phyloP scores from a whole-genome alignment of 208 protist genomes.

The Trypanosoma rangeli region DNA sequence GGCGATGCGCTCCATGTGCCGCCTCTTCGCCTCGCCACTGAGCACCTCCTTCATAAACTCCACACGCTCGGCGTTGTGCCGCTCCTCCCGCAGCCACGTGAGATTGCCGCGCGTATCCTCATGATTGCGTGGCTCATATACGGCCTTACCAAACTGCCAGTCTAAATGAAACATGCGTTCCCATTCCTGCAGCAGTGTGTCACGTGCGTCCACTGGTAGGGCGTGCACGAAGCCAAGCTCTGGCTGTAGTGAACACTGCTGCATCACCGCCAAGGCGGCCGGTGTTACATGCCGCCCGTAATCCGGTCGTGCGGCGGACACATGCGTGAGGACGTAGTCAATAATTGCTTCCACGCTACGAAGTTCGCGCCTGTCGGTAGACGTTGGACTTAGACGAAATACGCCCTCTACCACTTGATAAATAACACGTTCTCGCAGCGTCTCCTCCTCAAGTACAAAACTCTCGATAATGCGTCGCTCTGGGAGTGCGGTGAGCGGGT shows the following conservation, averaged over 20 bases:
- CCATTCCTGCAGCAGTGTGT: conserved; percentile 82
- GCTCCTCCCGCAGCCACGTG: conserved; percentile 83
- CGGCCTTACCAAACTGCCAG: conserved; percentile 92
- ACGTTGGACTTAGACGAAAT: conserved; percentile 81
- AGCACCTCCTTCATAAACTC: conserved; percentile 53
- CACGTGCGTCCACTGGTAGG: conserved; percentile 77
- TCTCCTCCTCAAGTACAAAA: conserved; percentile 91
- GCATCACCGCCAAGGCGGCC: conserved; percentile 62
- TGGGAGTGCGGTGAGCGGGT: conserved; percentile 84
- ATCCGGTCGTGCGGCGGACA: conserved; percentile 50
- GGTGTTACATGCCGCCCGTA: conserved; percentile 44
- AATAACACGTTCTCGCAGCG: conserved; percentile 85
- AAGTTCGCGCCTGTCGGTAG: conserved; percentile 72
- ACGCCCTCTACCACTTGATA: conserved; percentile 84
- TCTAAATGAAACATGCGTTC: conserved; percentile 88
- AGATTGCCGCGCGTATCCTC: conserved; percentile 84
- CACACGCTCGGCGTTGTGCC: conserved; percentile 56
- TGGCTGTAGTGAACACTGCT: conserved; percentile 72
- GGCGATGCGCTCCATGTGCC: conserved; percentile 69
- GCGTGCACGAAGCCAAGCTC: conserved; percentile 85
- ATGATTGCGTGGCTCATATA: conserved; percentile 66
- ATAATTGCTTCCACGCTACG: conserved; percentile 81
- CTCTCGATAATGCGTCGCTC: conserved; percentile 84
- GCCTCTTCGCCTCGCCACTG: conserved; percentile 61
- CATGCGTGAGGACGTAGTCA: conserved; percentile 85